phyloP scores from a whole-genome alignment of 192 early-diverging fungal genomes.

The Chytriomyces sp. region DNA sequence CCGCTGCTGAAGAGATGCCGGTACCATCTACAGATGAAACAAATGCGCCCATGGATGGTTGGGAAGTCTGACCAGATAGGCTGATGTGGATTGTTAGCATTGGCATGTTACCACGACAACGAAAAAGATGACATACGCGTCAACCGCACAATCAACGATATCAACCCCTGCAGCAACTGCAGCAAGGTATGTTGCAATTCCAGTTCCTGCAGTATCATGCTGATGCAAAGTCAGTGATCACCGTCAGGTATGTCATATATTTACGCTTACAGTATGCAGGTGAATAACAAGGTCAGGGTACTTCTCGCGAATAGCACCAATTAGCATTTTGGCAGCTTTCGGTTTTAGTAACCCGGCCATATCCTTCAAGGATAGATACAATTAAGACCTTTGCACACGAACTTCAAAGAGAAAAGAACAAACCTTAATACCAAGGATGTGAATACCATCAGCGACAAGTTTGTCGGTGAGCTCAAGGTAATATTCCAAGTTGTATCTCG shows the following conservation, averaged over 20 bases:
- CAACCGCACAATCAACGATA: constrained; percentile 90
- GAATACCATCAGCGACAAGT: constrained; percentile 88
- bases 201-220: constrained; percentile 97
- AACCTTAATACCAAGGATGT: constrained; percentile 74
- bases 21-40: constrained; percentile 88
- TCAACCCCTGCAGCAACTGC: constrained; percentile 89
- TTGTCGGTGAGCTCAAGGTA: constrained; percentile 89
- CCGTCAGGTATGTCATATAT: neutral
- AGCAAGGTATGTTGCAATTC: constrained; percentile 94
- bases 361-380: constrained; percentile 62
- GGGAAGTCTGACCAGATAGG: constrained; percentile 95
- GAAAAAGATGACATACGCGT: constrained; percentile 51
- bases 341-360: constrained; percentile 98
- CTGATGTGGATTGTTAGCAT: neutral
- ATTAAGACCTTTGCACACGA: neutral
- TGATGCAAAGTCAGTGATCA: constrained; percentile 47
- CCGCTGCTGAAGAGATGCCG: constrained; percentile 79
- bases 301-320: constrained; percentile 82
- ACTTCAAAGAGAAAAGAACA: constrained; percentile 5
- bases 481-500: constrained; percentile 89
- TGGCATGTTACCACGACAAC: neutral
- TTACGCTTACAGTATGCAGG: constrained; percentile 63
- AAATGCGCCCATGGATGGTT: constrained; percentile 96
- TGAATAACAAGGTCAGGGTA: constrained; percentile 94
- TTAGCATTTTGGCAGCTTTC: constrained; percentile 80